Evolutionary conservation across 148 eudicot species (phyloP).

Genomic region (Cornus controversa): DNA sequence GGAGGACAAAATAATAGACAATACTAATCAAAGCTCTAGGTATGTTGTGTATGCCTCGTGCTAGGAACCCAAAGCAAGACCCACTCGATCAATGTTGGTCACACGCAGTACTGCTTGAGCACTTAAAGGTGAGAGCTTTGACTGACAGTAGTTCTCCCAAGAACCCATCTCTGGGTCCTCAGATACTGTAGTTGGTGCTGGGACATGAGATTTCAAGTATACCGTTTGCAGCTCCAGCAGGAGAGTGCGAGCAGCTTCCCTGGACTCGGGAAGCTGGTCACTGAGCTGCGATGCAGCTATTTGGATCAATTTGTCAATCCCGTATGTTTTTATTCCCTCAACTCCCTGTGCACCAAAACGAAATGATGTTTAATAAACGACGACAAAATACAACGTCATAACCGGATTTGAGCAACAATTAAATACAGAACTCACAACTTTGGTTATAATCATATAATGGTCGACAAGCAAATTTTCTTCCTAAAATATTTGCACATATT

Average conservation of each 20-base stretch:
- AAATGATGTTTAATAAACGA: neutral
- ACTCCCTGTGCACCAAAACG: slow-evolving; percentile 33
- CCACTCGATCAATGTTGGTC: slow-evolving; percentile 46
- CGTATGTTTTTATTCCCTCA: slow-evolving; percentile 53
- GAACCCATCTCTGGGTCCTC: slow-evolving; percentile 38
- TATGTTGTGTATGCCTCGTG: slow-evolving; percentile 9
- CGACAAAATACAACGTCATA: neutral
- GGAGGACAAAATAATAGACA: slow-evolving; percentile 1
- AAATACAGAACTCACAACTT: neutral
- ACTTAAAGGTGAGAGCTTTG: slow-evolving; percentile 55
- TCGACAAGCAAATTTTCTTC: neutral
- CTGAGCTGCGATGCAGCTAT: slow-evolving; percentile 68
- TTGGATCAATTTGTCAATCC: slow-evolving; percentile 56
- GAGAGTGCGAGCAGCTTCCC: slow-evolving; percentile 73
- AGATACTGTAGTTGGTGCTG: slow-evolving; percentile 18
- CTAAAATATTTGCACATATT: too few species aligned
- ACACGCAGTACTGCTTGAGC: slow-evolving; percentile 75
- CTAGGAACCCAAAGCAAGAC: slow-evolving; percentile 36
- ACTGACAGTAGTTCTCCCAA: slow-evolving; percentile 62
- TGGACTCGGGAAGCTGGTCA: slow-evolving; percentile 74
- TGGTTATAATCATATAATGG: neutral
- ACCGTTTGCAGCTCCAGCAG: slow-evolving; percentile 46
- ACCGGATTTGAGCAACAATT: neutral
- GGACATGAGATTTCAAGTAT: slow-evolving; percentile 20
- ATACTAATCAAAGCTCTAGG: slow-evolving; percentile 11